Base-by-base conservation (phyloP, 345 rosid genomes). In the Capsella bursapastoris region DNA sequence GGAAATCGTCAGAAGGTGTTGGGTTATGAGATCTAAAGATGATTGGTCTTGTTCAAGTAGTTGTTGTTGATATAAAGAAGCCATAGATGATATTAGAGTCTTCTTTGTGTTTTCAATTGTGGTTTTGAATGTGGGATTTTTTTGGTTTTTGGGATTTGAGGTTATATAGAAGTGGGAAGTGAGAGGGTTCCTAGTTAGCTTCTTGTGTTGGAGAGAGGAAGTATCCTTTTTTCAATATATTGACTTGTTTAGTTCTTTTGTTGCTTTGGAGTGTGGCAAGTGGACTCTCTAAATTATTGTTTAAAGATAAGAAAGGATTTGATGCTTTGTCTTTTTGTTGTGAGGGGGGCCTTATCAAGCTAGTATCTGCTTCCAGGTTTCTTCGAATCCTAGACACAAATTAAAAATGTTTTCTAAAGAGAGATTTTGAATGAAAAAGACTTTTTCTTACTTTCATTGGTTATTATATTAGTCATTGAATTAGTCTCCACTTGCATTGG, bases 1-100 rank as follows among this genome's bases (percentile, higher is more conserved):
- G n/a, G 47, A 73, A 87, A 65, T 86, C 92, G 83, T 76, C 43
- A 87, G 78, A 43, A 88, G 91, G 79, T 88, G 90, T 37, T 82
- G 86, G 49, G 83, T 81, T 3, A 92, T 88, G 66, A 74, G 80
- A 57, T 89, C 90, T 16, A 89, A 74, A 44, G 88, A 68, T 12
- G 90, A 78, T 61, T 76, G 56, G 64, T 72, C 64, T 53, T 43
- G 70, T 50, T 59, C 64, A 7, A 34, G 1, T 16, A 37, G 29
- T 41, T 87, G 85, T 32, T 78, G 57, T 49, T 66, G 73, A 38
- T 47, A 7, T 25, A 65, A 45, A 69, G 63, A 68, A 32, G 62
- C 73, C 73, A 68, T 68, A 67, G 32, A 38, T 67, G 8, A 45
- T 45, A 5, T 6, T 18, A 7, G 52, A 74, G 41, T 68, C 40